Evolutionary conservation across 2,329 filamentous ascomycete genomes (phyloP).

Genomic region (Juglanconis juglandina): DNA sequence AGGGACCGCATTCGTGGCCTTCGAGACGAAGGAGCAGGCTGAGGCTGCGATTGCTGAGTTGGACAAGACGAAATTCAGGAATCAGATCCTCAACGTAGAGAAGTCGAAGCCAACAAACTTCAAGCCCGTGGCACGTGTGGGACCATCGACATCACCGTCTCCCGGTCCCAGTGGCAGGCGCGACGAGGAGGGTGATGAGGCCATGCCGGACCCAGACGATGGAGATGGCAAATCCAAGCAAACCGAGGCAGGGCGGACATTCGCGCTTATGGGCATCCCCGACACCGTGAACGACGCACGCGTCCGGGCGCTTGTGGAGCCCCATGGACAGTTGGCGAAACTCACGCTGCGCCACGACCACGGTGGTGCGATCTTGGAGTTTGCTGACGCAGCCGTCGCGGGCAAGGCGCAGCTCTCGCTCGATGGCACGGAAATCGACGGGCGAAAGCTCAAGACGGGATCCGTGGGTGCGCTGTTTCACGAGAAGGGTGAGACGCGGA

Average conservation of each 20-base stretch:
- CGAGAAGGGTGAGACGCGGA: slow-evolving; percentile 43
- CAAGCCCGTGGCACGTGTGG: slow-evolving; percentile 49
- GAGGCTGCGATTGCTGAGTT: slow-evolving; percentile 63
- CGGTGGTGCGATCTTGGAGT: slow-evolving; percentile 83
- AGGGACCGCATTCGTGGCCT: slow-evolving; percentile 79
- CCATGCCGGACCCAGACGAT: slow-evolving; percentile 31
- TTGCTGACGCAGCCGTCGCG: slow-evolving; percentile 63
- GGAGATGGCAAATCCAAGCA: slow-evolving; percentile 12
- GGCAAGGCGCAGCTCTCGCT: slow-evolving; percentile 67
- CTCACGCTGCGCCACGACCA: slow-evolving; percentile 77
- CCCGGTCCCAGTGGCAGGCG: slow-evolving; percentile 27
- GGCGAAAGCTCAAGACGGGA: slow-evolving; percentile 52
- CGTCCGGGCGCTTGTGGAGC: slow-evolving; percentile 68
- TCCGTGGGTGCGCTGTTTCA: slow-evolving; percentile 52
- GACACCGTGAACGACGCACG: slow-evolving; percentile 91
- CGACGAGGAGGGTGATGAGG: slow-evolving; percentile 35
- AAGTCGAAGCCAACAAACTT: slow-evolving; percentile 54
- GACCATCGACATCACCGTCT: slow-evolving; percentile 32
- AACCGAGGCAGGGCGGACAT: slow-evolving; percentile 42
- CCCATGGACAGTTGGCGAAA: slow-evolving; percentile 68
- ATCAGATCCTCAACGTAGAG: slow-evolving; percentile 65
- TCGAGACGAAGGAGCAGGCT: slow-evolving; percentile 66
- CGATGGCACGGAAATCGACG: slow-evolving; percentile 53
- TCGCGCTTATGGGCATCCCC: slow-evolving; percentile 80
- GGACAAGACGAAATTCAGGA: slow-evolving; percentile 67